Conservation (phyloP, 1,284 basidiomycete genomes). For the Flammula alnicola region DNA sequence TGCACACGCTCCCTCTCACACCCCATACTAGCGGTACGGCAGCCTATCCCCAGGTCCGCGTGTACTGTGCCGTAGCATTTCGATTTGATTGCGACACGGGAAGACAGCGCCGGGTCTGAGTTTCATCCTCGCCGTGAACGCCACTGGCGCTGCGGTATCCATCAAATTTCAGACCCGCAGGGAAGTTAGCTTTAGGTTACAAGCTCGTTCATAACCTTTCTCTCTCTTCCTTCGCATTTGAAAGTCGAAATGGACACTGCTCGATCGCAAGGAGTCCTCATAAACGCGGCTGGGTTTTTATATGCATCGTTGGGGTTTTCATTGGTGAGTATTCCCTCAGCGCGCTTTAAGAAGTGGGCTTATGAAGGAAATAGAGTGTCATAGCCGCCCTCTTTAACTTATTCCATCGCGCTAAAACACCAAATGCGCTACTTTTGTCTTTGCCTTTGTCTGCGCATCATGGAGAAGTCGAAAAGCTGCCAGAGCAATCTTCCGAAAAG, state of each 20-base stretch:
- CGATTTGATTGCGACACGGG: too few species aligned
- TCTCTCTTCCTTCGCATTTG: slow-evolving; percentile 4
- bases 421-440: slow-evolving; percentile 4
- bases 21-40: too few species aligned
- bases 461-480: neutral
- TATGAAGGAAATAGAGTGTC: slow-evolving; percentile 22
- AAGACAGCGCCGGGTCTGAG: too few species aligned
- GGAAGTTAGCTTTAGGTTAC: too few species aligned
- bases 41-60: too few species aligned
- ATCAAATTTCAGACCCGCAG: too few species aligned
- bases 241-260: slow-evolving; percentile 16
- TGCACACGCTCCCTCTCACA: too few species aligned
- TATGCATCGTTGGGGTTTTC: slow-evolving; percentile 30
- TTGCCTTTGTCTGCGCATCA: slow-evolving; percentile 3
- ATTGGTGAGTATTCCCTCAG: slow-evolving; percentile 20
- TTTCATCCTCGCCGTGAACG: too few species aligned
- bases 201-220: too few species aligned
- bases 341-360: neutral
- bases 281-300: slow-evolving; percentile 27
- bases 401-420: slow-evolving; percentile 10
- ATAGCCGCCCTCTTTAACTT: slow-evolving; percentile 22
- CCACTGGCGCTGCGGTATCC: too few species aligned
- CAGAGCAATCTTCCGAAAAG: neutral
- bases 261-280: slow-evolving; percentile 22
- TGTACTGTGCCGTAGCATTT: too few species aligned